Evolutionary conservation across 345 rosid species (phyloP).

Genomic region (Trapa incisa): DNA sequence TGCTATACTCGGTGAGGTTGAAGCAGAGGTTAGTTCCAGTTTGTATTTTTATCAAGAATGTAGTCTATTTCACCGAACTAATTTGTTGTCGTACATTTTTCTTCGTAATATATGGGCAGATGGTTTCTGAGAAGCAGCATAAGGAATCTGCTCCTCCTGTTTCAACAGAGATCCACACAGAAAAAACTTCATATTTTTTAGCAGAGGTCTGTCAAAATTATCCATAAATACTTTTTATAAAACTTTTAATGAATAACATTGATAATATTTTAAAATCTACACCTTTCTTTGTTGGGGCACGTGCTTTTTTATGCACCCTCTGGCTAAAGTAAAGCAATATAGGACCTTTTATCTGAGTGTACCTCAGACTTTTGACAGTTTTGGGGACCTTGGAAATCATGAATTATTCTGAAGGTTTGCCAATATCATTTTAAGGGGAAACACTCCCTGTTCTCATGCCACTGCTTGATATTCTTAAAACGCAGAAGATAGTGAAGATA

Average conservation of each 20-base stretch:
- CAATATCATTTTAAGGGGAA: too few species aligned
- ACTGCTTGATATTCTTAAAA: not conserved
- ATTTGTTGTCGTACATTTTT: not conserved
- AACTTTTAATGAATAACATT: not conserved
- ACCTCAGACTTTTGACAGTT: too few species aligned
- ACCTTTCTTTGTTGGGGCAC: too few species aligned
- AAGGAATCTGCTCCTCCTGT: slow-evolving; percentile 94
- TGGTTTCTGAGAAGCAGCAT: slow-evolving; percentile 87
- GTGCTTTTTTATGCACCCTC: too few species aligned
- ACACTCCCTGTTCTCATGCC: not conserved
- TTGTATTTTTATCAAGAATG: not conserved
- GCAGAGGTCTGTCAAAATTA: slow-evolving; percentile 56
- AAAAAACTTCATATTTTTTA: slow-evolving; percentile 47
- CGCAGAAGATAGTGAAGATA: not conserved
- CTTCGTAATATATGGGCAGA: slow-evolving; percentile 26
- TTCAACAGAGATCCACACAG: slow-evolving; percentile 46
- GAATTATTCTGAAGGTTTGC: too few species aligned
- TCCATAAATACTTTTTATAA: not conserved
- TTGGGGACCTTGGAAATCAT: too few species aligned
- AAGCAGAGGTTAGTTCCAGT: slow-evolving; percentile 77
- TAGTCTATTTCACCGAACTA: not conserved
- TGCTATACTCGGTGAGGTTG: slow-evolving; percentile 83
- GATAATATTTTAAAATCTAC: too few species aligned
- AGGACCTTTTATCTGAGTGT: not conserved
- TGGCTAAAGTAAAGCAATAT: not conserved